phyloP scores from a whole-genome alignment of 2,329 filamentous ascomycete species.

The Biscogniauxia mediterranea region DNA sequence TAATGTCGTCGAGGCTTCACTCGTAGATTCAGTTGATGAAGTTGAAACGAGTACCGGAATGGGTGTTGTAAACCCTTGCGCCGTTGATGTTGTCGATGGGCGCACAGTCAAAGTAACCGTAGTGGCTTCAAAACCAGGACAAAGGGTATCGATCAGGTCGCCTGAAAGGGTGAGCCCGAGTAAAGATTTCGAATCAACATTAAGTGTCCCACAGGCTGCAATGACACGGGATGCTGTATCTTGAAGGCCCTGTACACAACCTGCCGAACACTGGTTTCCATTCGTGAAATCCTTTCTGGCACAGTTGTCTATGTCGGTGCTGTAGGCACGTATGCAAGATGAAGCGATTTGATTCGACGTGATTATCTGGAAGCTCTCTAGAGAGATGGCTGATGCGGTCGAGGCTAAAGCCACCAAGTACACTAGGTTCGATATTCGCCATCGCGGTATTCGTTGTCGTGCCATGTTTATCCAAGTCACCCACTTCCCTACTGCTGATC shows the following conservation, averaged over 20 bases:
- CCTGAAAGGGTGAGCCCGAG: conserved; percentile 26
- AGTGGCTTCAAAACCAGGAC: conserved; percentile 22
- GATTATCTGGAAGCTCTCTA: conserved; percentile 29
- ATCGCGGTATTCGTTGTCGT: conserved; percentile 17
- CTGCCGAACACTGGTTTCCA: conserved; percentile 24
- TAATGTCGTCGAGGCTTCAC: background rate
- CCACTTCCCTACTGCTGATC: conserved; percentile 1
- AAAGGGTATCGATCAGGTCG: conserved; percentile 24
- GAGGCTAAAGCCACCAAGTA: conserved; percentile 21
- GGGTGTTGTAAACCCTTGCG: background rate
- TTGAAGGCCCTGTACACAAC: conserved; percentile 27
- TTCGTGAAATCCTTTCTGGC: conserved; percentile 23
- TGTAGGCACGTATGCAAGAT: conserved; percentile 27
- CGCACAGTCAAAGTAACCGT: conserved; percentile 22
- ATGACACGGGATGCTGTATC: conserved; percentile 16
- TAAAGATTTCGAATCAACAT: conserved; percentile 23
- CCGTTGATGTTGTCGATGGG: conserved; percentile 16
- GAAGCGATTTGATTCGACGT: conserved; percentile 26
- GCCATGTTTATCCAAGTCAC: conserved; percentile 11
- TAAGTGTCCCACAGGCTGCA: conserved; percentile 20
- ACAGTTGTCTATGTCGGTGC: conserved; percentile 24
- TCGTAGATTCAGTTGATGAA: conserved; percentile 1
- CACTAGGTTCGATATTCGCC: conserved; percentile 16
- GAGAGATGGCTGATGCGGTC: conserved; percentile 25
- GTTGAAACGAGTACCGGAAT: background rate